Conservation (phyloP, 2,329 filamentous ascomycete species). For the Sarocladium kiliense region DNA sequence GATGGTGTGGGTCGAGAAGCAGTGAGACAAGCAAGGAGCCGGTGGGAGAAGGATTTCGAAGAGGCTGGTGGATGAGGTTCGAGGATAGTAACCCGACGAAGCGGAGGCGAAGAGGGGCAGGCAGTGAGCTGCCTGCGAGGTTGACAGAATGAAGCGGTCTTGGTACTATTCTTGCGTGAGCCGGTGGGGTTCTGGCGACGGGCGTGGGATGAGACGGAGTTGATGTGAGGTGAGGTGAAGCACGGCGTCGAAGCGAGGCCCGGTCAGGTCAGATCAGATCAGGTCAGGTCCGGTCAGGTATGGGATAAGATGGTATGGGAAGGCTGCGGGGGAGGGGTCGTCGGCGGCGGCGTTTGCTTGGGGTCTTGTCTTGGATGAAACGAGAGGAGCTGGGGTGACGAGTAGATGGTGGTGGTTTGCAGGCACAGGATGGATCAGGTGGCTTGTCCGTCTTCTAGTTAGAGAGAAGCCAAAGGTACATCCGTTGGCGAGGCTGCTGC, state of each 20-base stretch:
- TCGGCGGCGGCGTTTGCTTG: background rate
- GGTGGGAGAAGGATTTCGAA: background rate
- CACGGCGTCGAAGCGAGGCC: background rate
- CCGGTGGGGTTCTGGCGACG: background rate
- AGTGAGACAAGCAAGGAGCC: too few species aligned
- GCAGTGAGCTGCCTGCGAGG: background rate
- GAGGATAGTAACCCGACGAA: background rate
- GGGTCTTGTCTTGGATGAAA: background rate
- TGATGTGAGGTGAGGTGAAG: background rate
- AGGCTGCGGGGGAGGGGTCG: slow-evolving; percentile 4
- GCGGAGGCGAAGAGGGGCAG: background rate
- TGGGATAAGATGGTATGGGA: background rate
- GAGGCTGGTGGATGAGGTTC: background rate
- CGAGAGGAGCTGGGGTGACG: background rate
- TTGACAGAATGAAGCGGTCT: background rate
- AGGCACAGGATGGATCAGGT: background rate
- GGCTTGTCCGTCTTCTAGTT: too few species aligned
- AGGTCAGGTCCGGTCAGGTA: background rate
- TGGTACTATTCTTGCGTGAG: too few species aligned
- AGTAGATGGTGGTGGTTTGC: background rate
- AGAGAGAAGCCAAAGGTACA: too few species aligned
- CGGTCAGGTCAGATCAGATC: background rate
- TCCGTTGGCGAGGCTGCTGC: background rate
- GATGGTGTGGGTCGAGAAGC: slow-evolving; percentile 6
- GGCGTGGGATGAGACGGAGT: background rate